A percentile compares a stretch with the other conserved stretches of the same genome.
These are phyloP conservation scores for Arthrobotrys musiformis DNA, from an alignment of 2,329 filamentous ascomycete species.

Conservation along the genomic window DNA sequence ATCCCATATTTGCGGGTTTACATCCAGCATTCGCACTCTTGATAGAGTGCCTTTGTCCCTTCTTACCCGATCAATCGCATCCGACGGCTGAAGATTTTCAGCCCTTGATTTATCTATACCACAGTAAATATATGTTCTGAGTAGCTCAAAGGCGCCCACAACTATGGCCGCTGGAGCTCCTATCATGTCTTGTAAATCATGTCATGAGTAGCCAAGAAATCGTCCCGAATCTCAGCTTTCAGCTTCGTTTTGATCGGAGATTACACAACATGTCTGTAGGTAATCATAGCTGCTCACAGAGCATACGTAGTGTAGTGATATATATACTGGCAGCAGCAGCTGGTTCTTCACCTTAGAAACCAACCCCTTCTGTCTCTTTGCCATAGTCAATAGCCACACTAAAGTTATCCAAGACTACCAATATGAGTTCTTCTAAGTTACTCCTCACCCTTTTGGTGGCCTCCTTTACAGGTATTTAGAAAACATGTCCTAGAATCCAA, in stretches of 20 bases:
- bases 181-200: conserved; percentile 17
- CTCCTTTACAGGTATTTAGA: conserved; percentile 16
- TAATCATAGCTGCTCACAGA: not conserved
- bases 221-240: not conserved
- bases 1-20: not conserved
- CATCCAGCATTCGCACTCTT: not conserved
- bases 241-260: not conserved
- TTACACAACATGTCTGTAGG: not conserved
- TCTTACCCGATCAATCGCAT: conserved; percentile 5
- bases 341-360: conserved; percentile 5
- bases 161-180: not conserved
- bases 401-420: conserved; percentile 15
- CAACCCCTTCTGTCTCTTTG: conserved; percentile 7
- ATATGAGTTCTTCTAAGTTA: conserved; percentile 3
- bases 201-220: conserved; percentile 12
- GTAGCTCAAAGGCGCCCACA: conserved; percentile 3
- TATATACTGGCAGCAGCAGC: conserved; percentile 7
- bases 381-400: not conserved
- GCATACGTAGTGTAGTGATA: conserved; percentile 14
- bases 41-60: not conserved
- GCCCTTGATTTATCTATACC: conserved; percentile 8
- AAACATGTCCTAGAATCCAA: conserved; percentile 13
- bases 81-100: conserved; percentile 18
- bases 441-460: conserved; percentile 15
- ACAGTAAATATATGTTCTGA: conserved; percentile 7